Conservation (phyloP, 1,284 basidiomycete species). For the Ustilago cynodontis region DNA sequence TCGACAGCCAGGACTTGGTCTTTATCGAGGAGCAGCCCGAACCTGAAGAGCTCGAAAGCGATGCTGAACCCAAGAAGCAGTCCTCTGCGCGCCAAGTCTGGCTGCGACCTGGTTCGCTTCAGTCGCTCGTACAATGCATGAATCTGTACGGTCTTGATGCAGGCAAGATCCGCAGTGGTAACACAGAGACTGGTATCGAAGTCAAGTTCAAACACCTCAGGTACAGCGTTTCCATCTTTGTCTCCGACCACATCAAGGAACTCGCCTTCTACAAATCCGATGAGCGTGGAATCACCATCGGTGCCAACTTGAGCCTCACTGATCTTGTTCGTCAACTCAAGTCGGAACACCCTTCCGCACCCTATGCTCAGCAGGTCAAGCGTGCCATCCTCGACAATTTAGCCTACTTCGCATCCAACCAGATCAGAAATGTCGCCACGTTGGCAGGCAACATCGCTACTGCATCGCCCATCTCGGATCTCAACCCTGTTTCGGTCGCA, state of each 20-base stretch:
- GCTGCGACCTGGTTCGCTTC: slow-evolving; percentile 60
- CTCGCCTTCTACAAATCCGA: slow-evolving; percentile 47
- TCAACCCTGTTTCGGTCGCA: slow-evolving; percentile 71
- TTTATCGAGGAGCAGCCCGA: slow-evolving; percentile 53
- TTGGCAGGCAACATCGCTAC: slow-evolving; percentile 70
- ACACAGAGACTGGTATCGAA: slow-evolving; percentile 64
- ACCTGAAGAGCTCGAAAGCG: slow-evolving; percentile 34
- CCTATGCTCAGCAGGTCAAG: slow-evolving; percentile 52
- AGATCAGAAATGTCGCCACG: slow-evolving; percentile 70
- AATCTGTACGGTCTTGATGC: slow-evolving; percentile 37
- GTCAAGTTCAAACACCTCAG: slow-evolving; percentile 60
- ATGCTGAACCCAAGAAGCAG: slow-evolving; percentile 14
- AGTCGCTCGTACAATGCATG: slow-evolving; percentile 52
- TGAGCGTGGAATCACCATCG: slow-evolving; percentile 57
- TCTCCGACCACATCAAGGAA: slow-evolving; percentile 61
- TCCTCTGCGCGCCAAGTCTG: slow-evolving; percentile 47
- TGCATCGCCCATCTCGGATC: slow-evolving; percentile 70
- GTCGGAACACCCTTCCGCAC: slow-evolving; percentile 32
- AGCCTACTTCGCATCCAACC: slow-evolving; percentile 69
- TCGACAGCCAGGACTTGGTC: slow-evolving; percentile 56
- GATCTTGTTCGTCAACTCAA: slow-evolving; percentile 50
- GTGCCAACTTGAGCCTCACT: slow-evolving; percentile 64
- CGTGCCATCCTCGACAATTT: slow-evolving; percentile 56
- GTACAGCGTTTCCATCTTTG: slow-evolving; percentile 66
- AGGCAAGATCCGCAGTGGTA: slow-evolving; percentile 61